These are phyloP conservation scores for Microstegium vimineum DNA, from an alignment of 176 grass and related monocot genomes.

Conservation along the genomic window DNA sequence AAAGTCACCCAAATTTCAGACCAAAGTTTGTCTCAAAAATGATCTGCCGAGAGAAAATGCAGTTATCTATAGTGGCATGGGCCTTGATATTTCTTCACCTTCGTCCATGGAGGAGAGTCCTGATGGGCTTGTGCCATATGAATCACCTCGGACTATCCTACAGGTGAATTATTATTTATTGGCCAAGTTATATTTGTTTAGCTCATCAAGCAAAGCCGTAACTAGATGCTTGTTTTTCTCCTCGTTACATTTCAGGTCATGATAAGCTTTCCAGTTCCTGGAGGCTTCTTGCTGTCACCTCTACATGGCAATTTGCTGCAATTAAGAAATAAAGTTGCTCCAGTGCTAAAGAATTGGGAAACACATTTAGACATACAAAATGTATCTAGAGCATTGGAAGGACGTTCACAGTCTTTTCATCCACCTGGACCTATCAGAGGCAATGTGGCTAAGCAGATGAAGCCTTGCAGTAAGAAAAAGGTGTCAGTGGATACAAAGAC, in stretches of 20 bases:
- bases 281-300: conserved; percentile 61
- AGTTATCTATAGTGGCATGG: conserved; percentile 56
- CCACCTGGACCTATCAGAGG: conserved; percentile 11
- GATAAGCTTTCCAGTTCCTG: conserved; percentile 59
- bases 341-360: conserved; percentile 35
- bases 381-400: conserved; percentile 19
- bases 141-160: conserved; percentile 76
- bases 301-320: conserved; percentile 42
- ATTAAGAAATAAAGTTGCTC: conserved; percentile 42
- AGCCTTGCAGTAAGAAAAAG: conserved; percentile 38
- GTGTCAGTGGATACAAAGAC: conserved; percentile 19
- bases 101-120: conserved; percentile 65
- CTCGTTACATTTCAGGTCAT: conserved; percentile 62
- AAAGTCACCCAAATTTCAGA: conserved; percentile 64
- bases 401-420: conserved; percentile 12
- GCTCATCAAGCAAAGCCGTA: neutral
- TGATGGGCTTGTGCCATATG: conserved; percentile 39
- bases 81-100: conserved; percentile 72
- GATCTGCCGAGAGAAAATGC: conserved; percentile 53
- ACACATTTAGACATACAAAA: conserved; percentile 18
- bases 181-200: conserved; percentile 12
- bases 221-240: conserved; percentile 6
- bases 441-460: conserved; percentile 36
- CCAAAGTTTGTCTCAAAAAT: conserved; percentile 59
- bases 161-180: conserved; percentile 45